phyloP scores from a whole-genome alignment of 2,329 filamentous ascomycete genomes.

The Anisogramma anomala region DNA sequence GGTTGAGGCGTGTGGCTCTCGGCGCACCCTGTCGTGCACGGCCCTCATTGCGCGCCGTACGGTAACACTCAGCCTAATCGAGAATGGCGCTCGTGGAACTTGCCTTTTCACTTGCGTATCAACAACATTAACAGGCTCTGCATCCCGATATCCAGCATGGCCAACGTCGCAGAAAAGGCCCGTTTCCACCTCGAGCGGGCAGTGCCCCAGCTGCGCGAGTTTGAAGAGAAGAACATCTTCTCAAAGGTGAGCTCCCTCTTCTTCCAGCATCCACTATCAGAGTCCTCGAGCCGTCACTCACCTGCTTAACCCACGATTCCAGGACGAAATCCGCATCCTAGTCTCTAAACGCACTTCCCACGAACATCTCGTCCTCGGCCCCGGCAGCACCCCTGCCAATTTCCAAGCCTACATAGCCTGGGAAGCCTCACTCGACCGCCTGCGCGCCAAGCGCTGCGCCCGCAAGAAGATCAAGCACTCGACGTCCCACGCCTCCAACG shows the following conservation, averaged over 20 bases:
- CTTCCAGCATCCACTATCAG: slow-evolving; percentile 6
- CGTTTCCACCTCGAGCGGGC: slow-evolving; percentile 89
- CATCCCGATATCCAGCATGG: slow-evolving; percentile 52
- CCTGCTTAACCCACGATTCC: slow-evolving; percentile 7
- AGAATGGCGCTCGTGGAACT: too few relatives aligned
- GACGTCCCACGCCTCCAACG: slow-evolving; percentile 60
- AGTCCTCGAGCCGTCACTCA: background rate
- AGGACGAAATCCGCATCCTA: slow-evolving; percentile 85
- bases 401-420: slow-evolving; percentile 73
- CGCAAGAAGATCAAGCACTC: slow-evolving; percentile 64
- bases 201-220: slow-evolving; percentile 84
- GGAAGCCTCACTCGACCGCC: slow-evolving; percentile 58
- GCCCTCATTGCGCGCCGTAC: too few relatives aligned
- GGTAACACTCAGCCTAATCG: too few relatives aligned
- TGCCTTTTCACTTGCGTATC: too few relatives aligned
- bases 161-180: slow-evolving; percentile 81
- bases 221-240: slow-evolving; percentile 87
- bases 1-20: too few relatives aligned
- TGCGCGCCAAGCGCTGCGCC: slow-evolving; percentile 73
- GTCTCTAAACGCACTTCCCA: slow-evolving; percentile 85
- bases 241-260: slow-evolving; percentile 43
- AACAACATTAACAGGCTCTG: background rate
- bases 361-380: slow-evolving; percentile 79
- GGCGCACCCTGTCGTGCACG: too few relatives aligned
- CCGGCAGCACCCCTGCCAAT: slow-evolving; percentile 63